Evolutionary conservation across 768 basidiomycete species (phyloP).

Genomic region (Rubroboletus pulcherrimus): DNA sequence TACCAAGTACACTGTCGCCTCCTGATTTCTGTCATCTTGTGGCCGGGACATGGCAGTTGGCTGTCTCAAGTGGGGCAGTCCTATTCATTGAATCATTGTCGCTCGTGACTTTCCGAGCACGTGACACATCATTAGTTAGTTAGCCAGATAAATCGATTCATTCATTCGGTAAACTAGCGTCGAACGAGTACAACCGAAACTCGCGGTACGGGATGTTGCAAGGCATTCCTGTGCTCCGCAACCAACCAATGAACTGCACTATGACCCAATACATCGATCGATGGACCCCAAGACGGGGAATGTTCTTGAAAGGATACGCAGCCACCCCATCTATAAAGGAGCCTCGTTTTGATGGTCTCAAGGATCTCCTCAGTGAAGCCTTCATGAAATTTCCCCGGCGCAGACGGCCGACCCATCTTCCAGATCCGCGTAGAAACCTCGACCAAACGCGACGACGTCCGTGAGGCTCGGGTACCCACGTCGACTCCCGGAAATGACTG

Average conservation of each 20-base stretch:
- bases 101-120: neutral
- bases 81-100: neutral
- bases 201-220: neutral
- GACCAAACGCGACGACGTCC: neutral
- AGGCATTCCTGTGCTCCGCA: neutral
- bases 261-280: neutral
- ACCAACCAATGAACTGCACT: neutral
- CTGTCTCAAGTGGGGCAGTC: too few species aligned
- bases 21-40: slow-evolving; percentile 88
- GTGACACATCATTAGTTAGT: neutral
- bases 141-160: too few species aligned
- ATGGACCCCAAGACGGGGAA: neutral
- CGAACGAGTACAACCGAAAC: neutral
- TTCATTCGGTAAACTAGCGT: neutral
- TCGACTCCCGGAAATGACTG: neutral
- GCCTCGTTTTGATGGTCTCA: neutral
- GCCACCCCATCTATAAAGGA: neutral
- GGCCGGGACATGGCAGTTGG: slow-evolving; percentile 40
- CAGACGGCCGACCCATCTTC: neutral
- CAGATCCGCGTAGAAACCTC: neutral
- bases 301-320: neutral
- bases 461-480: neutral
- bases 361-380: neutral
- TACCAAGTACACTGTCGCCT: slow-evolving; percentile 86
- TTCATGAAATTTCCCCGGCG: neutral